These are phyloP conservation scores for Leptographium flavum DNA, from an alignment of 2,329 filamentous ascomycete species.

Conservation along the genomic window DNA sequence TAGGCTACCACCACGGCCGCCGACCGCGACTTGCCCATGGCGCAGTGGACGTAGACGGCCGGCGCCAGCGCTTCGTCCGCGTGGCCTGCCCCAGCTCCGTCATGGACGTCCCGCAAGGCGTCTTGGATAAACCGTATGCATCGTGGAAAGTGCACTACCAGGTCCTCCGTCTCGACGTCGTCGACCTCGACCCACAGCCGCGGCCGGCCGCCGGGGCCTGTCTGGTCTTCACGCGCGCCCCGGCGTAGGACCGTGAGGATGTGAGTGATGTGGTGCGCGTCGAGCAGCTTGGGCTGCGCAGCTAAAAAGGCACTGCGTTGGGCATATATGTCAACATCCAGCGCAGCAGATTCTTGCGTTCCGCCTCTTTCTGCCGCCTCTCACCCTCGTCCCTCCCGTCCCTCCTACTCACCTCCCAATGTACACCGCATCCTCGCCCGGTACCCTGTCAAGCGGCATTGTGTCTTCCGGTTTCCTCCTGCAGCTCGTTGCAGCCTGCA, in stretches of 20 bases:
- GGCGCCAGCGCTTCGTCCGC: slow-evolving; percentile 11
- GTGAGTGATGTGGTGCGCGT: slow-evolving; percentile 64
- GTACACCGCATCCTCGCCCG: slow-evolving; percentile 57
- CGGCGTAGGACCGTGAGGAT: slow-evolving; percentile 62
- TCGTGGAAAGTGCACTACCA: slow-evolving; percentile 65
- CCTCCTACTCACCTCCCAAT: slow-evolving; percentile 58
- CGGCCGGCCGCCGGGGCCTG: slow-evolving; percentile 22
- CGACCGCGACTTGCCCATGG: slow-evolving; percentile 91
- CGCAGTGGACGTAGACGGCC: slow-evolving; percentile 54
- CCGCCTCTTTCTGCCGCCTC: no score
- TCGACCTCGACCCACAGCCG: slow-evolving; percentile 55
- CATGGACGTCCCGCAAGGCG: slow-evolving; percentile 40
- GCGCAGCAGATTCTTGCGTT: no score
- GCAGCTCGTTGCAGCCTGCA: not conserved
- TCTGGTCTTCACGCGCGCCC: slow-evolving; percentile 22
- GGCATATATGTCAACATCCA: no score
- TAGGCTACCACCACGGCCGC: slow-evolving; percentile 75
- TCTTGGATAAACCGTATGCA: slow-evolving; percentile 74
- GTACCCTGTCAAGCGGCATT: slow-evolving; percentile 53
- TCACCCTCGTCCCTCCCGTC: no score
- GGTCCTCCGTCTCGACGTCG: slow-evolving; percentile 79
- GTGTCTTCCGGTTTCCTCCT: no score
- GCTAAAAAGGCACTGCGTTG: slow-evolving; percentile 59
- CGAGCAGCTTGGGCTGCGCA: slow-evolving; percentile 53
- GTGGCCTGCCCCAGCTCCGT: not conserved